Conservation (phyloP, 2,329 filamentous ascomycete genomes). For the Gliomastix tumulicola region DNA sequence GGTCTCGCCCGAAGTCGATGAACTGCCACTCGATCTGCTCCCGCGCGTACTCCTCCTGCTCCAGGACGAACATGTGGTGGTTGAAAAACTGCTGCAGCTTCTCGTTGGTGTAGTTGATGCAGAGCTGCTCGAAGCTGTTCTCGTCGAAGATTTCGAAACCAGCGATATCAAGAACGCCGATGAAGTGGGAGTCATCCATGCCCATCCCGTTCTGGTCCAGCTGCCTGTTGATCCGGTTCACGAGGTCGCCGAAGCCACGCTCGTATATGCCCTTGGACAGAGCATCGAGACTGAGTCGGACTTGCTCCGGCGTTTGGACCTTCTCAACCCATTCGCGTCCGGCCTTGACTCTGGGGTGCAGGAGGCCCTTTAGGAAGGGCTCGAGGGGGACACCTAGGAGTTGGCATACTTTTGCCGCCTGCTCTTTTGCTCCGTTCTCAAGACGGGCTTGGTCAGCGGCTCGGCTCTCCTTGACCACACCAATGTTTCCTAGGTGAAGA, state of each 20-base stretch:
- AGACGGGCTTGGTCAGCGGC: conserved; percentile 86
- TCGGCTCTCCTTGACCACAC: conserved; percentile 83
- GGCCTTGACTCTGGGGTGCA: conserved; percentile 92
- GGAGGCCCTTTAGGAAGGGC: conserved; percentile 77
- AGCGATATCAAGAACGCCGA: conserved; percentile 96
- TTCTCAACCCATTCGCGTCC: conserved; percentile 98
- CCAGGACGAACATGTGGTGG: conserved; percentile 98
- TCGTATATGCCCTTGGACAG: conserved; percentile 97
- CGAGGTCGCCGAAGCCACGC: conserved; percentile 87
- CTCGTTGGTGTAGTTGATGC: conserved; percentile 99
- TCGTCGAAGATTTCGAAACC: conserved; percentile 98
- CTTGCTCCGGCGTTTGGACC: conserved; percentile 94
- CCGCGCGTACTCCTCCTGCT: conserved; percentile 95
- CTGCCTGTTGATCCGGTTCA: conserved; percentile 84
- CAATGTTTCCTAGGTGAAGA: conserved; percentile 87
- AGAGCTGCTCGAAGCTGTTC: conserved; percentile 98
- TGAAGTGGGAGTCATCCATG: conserved; percentile 87
- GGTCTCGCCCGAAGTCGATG: conserved; percentile 94
- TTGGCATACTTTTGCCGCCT: conserved; percentile 72
- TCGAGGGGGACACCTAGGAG: conserved; percentile 81
- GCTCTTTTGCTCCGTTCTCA: conserved; percentile 63
- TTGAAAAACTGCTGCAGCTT: conserved; percentile 99
- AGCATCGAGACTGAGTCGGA: conserved; percentile 81
- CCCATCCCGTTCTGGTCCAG: conserved; percentile 80
- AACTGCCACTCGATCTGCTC: conserved; percentile 99